Conservation (phyloP, 2,329 filamentous ascomycete species). For the Cercospora zeae-maydis region DNA sequence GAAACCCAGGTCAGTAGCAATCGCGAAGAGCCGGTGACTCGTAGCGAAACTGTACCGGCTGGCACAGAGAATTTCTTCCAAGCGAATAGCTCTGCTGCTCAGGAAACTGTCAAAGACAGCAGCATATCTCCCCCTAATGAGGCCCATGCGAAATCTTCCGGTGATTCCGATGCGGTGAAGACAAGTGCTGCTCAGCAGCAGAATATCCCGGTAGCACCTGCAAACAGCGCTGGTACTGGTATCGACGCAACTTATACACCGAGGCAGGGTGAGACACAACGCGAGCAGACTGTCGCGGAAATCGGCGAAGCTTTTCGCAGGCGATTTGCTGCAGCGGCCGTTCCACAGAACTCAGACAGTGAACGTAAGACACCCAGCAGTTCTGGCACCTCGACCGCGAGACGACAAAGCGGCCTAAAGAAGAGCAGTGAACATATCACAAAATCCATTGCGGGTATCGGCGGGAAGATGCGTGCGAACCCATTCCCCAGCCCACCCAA, state of each 20-base stretch:
- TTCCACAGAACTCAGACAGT: background rate
- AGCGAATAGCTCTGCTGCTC: no score
- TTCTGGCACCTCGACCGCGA: background rate
- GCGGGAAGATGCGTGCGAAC: background rate
- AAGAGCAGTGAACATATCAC: background rate
- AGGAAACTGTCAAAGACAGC: background rate
- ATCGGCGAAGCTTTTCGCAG: constrained; percentile 5
- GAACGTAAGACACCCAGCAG: background rate
- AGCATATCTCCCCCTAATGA: background rate
- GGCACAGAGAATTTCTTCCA: no score
- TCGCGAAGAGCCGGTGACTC: background rate
- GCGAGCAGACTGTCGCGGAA: background rate
- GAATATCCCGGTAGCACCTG: background rate
- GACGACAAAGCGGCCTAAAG: background rate
- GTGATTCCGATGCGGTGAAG: background rate
- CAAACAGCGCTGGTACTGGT: background rate
- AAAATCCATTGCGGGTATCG: no score
- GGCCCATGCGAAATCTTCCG: background rate
- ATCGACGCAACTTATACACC: background rate
- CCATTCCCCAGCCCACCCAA: constrained; percentile 1
- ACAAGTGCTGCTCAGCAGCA: background rate
- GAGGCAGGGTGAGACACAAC: background rate
- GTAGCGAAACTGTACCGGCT: background rate
- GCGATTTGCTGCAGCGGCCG: background rate
- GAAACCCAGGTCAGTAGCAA: background rate